Base-by-base conservation (phyloP, 2,329 filamentous ascomycete species). In the Coleophoma crateriformis region DNA sequence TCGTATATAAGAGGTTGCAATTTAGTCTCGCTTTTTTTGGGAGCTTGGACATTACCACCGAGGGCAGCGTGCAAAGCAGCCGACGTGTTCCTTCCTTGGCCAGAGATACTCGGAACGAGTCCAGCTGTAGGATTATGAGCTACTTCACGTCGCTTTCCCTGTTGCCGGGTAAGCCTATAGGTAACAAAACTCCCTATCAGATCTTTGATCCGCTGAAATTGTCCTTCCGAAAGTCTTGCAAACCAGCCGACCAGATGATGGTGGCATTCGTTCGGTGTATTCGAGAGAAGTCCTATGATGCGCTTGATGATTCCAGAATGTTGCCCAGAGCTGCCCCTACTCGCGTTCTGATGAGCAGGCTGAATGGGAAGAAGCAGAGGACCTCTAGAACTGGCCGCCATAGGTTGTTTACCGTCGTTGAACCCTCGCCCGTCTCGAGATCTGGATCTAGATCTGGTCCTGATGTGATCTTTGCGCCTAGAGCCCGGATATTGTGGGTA, bases 291-390 rank as follows among this genome's bases (percentile, higher is more conserved):
- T 1, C 91, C 91, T 22, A 95, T 67, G 37, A 95, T 84, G 35
- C 91, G 81, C 66, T 96, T 96, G 59, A 95, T 81, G 47, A 96
- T 86, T 4, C 86, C 87, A 2, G 88, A 90, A 67, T 95, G 87
- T 51, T 88, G 81, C 2, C 84, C 85, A 11, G 74, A 62, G 7
- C 70, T 60, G 20, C 61, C 58, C 49, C 55, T 60, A 12, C 33
- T 48, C 4, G 44, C 41, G 35, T 57, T 58, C 2, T 48, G 49
- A 14, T 51, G 49, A 33, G 46, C 22, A 13, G 49, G 50, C 12
- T 44, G 48, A 3, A 50, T 45, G 8, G 27, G n/a, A 15, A 46
- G 35, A 20, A 33, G 20, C 48, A 54, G 15, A 35, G 42, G 48
- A 35, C 33, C 17, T 53, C 48, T 20, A 48, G 33, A 7, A 10